These are phyloP conservation scores for Gossypium lobatum DNA, from an alignment of 441 rosid species.

Conservation along the genomic window DNA sequence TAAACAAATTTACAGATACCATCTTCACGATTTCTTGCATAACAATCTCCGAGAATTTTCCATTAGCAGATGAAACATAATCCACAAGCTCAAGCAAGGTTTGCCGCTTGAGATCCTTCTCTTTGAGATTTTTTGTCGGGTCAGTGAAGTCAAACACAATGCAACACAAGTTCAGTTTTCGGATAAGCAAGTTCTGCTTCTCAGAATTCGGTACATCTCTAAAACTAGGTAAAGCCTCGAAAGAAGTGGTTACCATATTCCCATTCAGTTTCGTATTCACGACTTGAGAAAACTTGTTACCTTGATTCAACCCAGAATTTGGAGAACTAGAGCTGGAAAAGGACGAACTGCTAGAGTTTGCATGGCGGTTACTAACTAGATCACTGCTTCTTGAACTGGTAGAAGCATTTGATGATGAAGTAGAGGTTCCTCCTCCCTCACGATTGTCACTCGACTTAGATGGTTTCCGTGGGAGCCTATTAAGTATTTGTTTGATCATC, in stretches of 20 bases:
- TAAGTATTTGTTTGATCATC: conserved; percentile 78
- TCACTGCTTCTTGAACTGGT: conserved; percentile 44
- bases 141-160: conserved; percentile 55
- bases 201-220: conserved; percentile 73
- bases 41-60: conserved; percentile 50
- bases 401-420: conserved; percentile 45
- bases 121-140: conserved; percentile 60
- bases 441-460: conserved; percentile 55
- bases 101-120: conserved; percentile 74
- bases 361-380: conserved; percentile 26
- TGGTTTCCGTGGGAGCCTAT: conserved; percentile 80
- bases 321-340: conserved; percentile 28
- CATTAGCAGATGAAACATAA: conserved; percentile 57
- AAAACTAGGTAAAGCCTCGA: conserved; percentile 75
- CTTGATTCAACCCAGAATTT: conserved; percentile 36
- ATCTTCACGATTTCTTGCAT: conserved; percentile 56
- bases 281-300: conserved; percentile 38
- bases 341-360: conserved; percentile 25
- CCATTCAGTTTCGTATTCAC: conserved; percentile 49
- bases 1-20: conserved; percentile 55
- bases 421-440: conserved; percentile 43
- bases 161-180: conserved; percentile 57
- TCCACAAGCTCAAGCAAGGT: conserved; percentile 77
- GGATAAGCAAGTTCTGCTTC: conserved; percentile 56
- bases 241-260: conserved; percentile 31